Evolutionary conservation across 495 filamentous ascomycete genomes (phyloP).

Genomic region (Lepraria neglecta): DNA sequence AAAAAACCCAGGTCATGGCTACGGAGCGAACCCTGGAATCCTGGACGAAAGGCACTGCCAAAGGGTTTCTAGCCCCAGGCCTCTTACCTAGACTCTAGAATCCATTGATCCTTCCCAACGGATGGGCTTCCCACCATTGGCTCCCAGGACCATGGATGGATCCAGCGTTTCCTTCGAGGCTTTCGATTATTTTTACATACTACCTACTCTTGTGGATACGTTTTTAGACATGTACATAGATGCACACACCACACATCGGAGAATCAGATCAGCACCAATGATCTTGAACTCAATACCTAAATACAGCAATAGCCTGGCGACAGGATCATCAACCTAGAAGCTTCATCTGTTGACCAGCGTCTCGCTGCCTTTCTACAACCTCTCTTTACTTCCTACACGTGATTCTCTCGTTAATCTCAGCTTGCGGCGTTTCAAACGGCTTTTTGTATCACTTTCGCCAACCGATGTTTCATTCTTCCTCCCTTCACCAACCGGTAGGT

Average conservation of each 20-base stretch:
- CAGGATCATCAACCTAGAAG: not conserved
- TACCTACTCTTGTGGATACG: constrained; percentile 7
- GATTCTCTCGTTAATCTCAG: not conserved
- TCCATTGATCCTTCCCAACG: not conserved
- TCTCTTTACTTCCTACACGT: not conserved
- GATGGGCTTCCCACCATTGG: not conserved
- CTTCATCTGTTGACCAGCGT: not conserved
- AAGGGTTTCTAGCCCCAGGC: constrained; percentile 3
- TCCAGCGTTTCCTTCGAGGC: constrained; percentile 3
- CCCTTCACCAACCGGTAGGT: not conserved
- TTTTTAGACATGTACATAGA: constrained; percentile 9
- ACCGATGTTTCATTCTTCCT: not conserved
- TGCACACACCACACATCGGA: not conserved
- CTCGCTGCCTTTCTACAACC: not conserved
- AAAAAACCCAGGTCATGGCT: not conserved
- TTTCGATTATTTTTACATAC: constrained; percentile 14
- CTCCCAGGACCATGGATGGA: not conserved
- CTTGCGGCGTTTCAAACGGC: too few relatives aligned
- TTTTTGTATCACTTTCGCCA: too few relatives aligned
- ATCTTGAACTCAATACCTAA: not conserved
- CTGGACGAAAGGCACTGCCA: constrained; percentile 1
- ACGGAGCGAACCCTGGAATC: not conserved
- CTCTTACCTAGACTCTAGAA: not conserved
- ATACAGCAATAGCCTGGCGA: not conserved
- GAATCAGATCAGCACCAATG: not conserved